These are phyloP conservation scores for Cyclotella cryptica DNA, from an alignment of 108 stramenopile genomes.

Conservation along the genomic window DNA sequence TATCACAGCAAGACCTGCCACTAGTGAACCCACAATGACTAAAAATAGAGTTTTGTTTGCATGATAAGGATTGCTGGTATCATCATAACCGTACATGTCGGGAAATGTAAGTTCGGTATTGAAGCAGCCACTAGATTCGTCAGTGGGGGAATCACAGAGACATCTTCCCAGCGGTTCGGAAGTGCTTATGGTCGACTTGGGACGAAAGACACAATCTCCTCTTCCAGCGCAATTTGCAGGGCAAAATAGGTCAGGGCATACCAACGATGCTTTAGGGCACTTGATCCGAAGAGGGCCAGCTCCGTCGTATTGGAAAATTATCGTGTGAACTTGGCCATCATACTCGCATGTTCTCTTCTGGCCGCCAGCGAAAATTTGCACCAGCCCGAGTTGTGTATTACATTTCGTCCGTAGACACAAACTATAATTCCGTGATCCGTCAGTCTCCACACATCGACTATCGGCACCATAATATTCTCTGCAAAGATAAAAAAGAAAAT, in stretches of 20 bases:
- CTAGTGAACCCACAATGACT: slow-evolving; percentile 47
- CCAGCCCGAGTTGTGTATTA: slow-evolving; percentile 28
- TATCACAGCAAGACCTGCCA: slow-evolving; percentile 37
- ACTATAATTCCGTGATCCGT: slow-evolving; percentile 46
- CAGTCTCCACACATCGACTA: slow-evolving; percentile 49
- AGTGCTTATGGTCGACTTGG: slow-evolving; percentile 6
- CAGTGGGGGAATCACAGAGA: slow-evolving; percentile 37
- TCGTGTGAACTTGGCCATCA: slow-evolving; percentile 47
- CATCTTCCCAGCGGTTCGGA: slow-evolving; percentile 35
- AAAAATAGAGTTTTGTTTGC: slow-evolving; percentile 49
- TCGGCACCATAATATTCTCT: slow-evolving; percentile 48
- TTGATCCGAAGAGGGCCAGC: slow-evolving; percentile 42
- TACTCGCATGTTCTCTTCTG: slow-evolving; percentile 38
- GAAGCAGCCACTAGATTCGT: slow-evolving; percentile 40
- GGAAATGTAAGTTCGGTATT: slow-evolving; percentile 33
- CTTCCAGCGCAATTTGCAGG: slow-evolving; percentile 52
- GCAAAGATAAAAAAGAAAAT: not conserved
- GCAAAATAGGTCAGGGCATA: slow-evolving; percentile 54
- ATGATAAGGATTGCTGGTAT: slow-evolving; percentile 11
- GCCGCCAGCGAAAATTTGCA: slow-evolving; percentile 41
- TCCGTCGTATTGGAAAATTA: slow-evolving; percentile 21
- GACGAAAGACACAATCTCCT: slow-evolving; percentile 44
- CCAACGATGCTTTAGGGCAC: slow-evolving; percentile 53
- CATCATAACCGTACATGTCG: slow-evolving; percentile 21
- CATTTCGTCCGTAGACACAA: slow-evolving; percentile 49